Evolutionary conservation across 345 rosid genomes (phyloP).

Genomic region (Arabis hirsuta): DNA sequence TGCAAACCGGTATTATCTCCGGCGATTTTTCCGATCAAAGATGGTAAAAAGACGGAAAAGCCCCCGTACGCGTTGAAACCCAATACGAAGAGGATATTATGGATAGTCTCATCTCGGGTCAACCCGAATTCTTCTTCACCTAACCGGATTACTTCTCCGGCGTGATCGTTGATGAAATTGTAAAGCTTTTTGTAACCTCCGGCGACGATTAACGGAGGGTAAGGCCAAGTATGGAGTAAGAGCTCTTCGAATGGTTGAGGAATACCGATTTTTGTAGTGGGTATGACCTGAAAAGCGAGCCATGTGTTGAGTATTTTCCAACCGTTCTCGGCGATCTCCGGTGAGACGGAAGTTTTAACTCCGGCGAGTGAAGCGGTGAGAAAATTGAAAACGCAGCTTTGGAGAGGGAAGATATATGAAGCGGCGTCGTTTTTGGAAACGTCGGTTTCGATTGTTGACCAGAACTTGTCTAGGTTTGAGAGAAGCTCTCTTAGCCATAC

Average conservation of each 20-base stretch:
- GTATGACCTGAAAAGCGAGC: slow-evolving; percentile 74
- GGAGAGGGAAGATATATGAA: slow-evolving; percentile 53
- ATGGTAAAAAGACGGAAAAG: slow-evolving; percentile 67
- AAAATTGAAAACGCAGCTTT: slow-evolving; percentile 63
- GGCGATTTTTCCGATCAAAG: slow-evolving; percentile 44
- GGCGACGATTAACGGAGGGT: slow-evolving; percentile 62
- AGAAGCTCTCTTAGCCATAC: slow-evolving; percentile 60
- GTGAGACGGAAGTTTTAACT: slow-evolving; percentile 56
- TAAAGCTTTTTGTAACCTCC: slow-evolving; percentile 65
- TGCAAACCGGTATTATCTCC: slow-evolving; percentile 68
- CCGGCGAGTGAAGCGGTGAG: slow-evolving; percentile 61
- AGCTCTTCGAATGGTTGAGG: slow-evolving; percentile 70
- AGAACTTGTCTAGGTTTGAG: slow-evolving; percentile 57
- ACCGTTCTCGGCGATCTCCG: slow-evolving; percentile 57
- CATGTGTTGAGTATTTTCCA: slow-evolving; percentile 56
- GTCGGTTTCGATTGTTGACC: slow-evolving; percentile 56
- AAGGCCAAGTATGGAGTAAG: slow-evolving; percentile 78
- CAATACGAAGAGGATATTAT: slow-evolving; percentile 67
- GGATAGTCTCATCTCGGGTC: slow-evolving; percentile 59
- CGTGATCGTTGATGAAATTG: slow-evolving; percentile 56
- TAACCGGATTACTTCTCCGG: slow-evolving; percentile 52
- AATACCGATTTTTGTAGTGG: slow-evolving; percentile 51
- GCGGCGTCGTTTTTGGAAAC: slow-evolving; percentile 51
- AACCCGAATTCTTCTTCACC: slow-evolving; percentile 66
- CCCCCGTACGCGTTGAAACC: slow-evolving; percentile 94